Conservation (phyloP, 768 basidiomycete genomes). For the Cystofilobasidium ferigula region DNA sequence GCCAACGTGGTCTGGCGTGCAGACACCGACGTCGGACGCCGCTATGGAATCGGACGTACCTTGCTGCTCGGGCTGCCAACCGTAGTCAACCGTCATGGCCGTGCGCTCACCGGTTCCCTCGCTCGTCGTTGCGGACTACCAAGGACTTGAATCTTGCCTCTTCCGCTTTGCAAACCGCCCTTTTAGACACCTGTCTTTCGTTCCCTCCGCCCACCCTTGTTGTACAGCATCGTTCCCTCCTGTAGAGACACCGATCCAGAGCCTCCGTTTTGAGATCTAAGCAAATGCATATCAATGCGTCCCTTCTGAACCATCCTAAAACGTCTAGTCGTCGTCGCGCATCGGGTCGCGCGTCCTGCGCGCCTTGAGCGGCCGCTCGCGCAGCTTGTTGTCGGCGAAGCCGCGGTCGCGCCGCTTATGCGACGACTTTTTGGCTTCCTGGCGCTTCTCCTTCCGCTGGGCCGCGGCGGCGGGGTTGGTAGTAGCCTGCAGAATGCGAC, state of each 20-base stretch:
- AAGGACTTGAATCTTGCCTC: too few relatives aligned
- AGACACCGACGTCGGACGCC: background rate
- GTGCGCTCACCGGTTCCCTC: too few relatives aligned
- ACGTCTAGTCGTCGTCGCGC: background rate
- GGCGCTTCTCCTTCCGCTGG: slow-evolving; percentile 59
- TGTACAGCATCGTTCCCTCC: too few relatives aligned
- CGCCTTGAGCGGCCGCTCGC: slow-evolving; percentile 30
- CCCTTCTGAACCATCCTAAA: too few relatives aligned
- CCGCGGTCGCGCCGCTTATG: slow-evolving; percentile 56
- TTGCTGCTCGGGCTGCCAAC: slow-evolving; percentile 1
- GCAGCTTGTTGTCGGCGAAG: slow-evolving; percentile 33
- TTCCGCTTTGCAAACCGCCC: too few relatives aligned
- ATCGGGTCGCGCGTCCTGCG: slow-evolving; percentile 1
- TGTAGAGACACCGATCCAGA: too few relatives aligned
- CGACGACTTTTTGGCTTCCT: slow-evolving; percentile 69
- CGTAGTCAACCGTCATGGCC: too few relatives aligned
- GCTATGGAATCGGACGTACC: background rate
- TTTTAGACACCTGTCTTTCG: too few relatives aligned
- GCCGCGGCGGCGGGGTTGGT: slow-evolving; percentile 67
- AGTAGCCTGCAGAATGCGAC: slow-evolving; percentile 43
- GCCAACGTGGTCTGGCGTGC: background rate
- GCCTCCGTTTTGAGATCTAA: too few relatives aligned
- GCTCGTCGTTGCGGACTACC: too few relatives aligned
- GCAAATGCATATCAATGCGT: too few relatives aligned
- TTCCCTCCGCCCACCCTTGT: too few relatives aligned